A percentile compares a stretch with the other conserved stretches of the same genome.
Evolutionary conservation across 2,329 filamentous ascomycete genomes (phyloP).

Genomic region (Fusarium coffeatum): DNA sequence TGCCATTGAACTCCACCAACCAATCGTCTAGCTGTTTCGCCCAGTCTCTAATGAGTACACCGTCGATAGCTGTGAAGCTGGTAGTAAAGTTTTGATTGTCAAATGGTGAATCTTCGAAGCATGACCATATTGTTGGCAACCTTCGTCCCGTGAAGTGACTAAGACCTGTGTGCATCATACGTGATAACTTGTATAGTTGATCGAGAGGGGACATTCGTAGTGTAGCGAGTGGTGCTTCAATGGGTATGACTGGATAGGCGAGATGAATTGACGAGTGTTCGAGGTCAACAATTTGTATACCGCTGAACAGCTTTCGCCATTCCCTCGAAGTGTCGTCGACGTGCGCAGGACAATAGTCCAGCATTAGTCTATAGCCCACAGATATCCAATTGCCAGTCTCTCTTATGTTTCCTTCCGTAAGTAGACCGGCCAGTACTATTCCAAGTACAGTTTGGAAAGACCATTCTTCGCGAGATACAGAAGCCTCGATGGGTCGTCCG

Average conservation of each 20-base stretch:
- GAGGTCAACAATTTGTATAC: constrained; percentile 17
- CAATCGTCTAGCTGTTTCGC: constrained; percentile 12
- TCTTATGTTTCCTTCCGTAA: constrained; percentile 4
- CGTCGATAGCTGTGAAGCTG: constrained; percentile 3
- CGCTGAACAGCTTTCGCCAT: constrained; percentile 17
- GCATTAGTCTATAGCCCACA: constrained; percentile 12
- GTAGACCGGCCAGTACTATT: constrained; percentile 1
- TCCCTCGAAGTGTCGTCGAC: constrained; percentile 18
- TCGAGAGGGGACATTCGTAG: constrained; percentile 13
- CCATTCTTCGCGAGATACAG: constrained; percentile 14
- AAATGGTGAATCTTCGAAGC: background rate
- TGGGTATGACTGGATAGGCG: constrained; percentile 11
- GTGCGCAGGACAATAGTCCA: constrained; percentile 19
- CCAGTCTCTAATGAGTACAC: constrained; percentile 11
- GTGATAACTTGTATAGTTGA: constrained; percentile 8
- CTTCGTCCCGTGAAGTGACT: constrained; percentile 12
- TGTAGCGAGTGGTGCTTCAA: constrained; percentile 3
- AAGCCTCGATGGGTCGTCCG: background rate
- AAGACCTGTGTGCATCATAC: constrained; percentile 14
- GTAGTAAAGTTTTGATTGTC: constrained; percentile 1
- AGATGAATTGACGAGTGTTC: constrained; percentile 18
- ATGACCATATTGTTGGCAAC: constrained; percentile 10
- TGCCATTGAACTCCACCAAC: constrained; percentile 15
- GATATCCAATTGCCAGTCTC: constrained; percentile 25
- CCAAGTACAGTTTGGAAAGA: constrained; percentile 18